Conservation (phyloP, 192 early-diverging fungal genomes). For the Endogone sp. region DNA sequence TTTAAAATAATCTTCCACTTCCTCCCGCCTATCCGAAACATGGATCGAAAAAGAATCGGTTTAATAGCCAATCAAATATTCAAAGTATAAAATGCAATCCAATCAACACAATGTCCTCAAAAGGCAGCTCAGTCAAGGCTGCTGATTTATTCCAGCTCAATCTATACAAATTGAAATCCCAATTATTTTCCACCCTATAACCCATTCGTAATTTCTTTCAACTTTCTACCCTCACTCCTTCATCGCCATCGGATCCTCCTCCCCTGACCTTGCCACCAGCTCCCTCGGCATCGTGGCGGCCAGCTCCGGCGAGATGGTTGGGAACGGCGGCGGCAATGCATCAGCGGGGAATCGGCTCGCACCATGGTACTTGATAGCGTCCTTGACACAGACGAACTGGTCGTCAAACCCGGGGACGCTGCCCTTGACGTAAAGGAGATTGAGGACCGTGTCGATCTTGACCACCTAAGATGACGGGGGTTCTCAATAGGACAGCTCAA, state of each 20-base stretch:
- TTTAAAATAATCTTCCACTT: too few species aligned
- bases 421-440: constrained; percentile 93
- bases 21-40: too few species aligned
- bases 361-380: constrained; percentile 76
- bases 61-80: too few species aligned
- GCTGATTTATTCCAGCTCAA: too few species aligned
- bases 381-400: constrained; percentile 79
- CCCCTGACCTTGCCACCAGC: constrained; percentile 41
- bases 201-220: too few species aligned
- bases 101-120: too few species aligned
- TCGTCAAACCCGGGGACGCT: constrained; percentile 84
- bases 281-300: constrained; percentile 43
- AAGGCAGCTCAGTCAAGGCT: too few species aligned
- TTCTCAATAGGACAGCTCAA: neutral
- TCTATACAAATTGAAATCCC: too few species aligned
- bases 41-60: too few species aligned
- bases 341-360: constrained; percentile 62
- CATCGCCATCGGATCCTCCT: constrained; percentile 41
- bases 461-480: constrained; percentile 35
- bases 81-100: too few species aligned
- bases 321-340: constrained; percentile 61
- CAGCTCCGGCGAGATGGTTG: constrained; percentile 53
- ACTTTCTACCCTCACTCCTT: constrained; percentile 43
- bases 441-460: constrained; percentile 81
- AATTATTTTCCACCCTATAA: too few species aligned